These are phyloP conservation scores for Daldinia bambusicola DNA, from an alignment of 495 filamentous ascomycete species.

Conservation along the genomic window DNA sequence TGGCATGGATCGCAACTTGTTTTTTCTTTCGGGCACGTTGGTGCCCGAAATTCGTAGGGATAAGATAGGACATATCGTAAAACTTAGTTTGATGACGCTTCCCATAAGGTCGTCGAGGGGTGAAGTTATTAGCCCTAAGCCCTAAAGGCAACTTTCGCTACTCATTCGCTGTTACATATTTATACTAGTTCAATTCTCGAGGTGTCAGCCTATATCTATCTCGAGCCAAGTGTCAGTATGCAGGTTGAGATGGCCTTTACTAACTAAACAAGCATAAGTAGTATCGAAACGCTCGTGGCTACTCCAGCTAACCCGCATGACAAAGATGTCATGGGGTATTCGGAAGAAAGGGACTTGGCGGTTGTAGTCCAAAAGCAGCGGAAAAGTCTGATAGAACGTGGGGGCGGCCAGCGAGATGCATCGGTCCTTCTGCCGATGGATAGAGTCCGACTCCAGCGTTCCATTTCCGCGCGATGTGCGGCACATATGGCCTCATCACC, in stretches of 20 bases:
- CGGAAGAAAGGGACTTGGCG: constrained; percentile 18
- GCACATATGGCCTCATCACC: constrained; percentile 27
- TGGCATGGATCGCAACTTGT: too few species aligned
- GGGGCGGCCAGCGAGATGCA: constrained; percentile 8
- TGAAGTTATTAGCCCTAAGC: background rate
- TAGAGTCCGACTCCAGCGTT: constrained; percentile 8
- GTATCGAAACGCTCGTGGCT: constrained; percentile 6
- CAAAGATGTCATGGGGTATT: constrained; percentile 6
- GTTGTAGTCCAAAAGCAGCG: background rate
- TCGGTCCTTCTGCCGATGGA: constrained; percentile 25
- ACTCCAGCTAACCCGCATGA: constrained; percentile 6
- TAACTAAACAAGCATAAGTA: background rate
- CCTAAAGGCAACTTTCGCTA: background rate
- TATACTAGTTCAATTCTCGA: background rate
- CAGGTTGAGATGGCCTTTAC: background rate
- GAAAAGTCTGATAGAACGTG: constrained; percentile 13
- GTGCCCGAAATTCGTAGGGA: too few species aligned
- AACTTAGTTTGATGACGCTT: background rate
- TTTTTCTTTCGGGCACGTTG: too few species aligned
- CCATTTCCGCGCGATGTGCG: constrained; percentile 18
- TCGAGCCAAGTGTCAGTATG: constrained; percentile 9
- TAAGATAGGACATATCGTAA: background rate
- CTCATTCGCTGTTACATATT: background rate
- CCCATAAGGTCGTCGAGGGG: background rate
- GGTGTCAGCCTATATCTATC: background rate